Conservation (phyloP, 2,329 filamentous ascomycete species). For the Fusarium pilosicola region DNA sequence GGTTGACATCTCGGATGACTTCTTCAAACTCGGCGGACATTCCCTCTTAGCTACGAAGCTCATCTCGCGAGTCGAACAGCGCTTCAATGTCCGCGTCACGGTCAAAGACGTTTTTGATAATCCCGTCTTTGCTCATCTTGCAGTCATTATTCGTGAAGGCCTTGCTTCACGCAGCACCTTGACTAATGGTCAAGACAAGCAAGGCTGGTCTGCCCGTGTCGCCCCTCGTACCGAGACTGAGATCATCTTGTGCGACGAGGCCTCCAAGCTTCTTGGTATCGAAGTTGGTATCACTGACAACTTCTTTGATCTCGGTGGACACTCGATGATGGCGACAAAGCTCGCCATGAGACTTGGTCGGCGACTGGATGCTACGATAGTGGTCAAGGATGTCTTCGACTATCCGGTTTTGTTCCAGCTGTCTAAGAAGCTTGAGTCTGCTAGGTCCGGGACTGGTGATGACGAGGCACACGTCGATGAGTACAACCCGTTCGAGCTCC, state of each 20-base stretch:
- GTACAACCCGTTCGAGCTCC: background rate
- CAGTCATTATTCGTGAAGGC: background rate
- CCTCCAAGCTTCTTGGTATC: background rate
- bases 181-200: background rate
- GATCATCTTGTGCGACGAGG: background rate
- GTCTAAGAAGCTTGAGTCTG: background rate
- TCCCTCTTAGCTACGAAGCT: slow-evolving; percentile 16
- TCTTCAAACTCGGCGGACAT: slow-evolving; percentile 11
- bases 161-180: background rate
- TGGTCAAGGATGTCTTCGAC: slow-evolving; percentile 15
- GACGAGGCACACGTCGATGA: background rate
- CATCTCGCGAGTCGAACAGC: background rate
- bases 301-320: slow-evolving; percentile 14
- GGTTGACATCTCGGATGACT: background rate
- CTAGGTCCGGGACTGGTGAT: background rate
- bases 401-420: slow-evolving; percentile 4
- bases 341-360: slow-evolving; percentile 2
- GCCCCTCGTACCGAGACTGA: slow-evolving; percentile 5
- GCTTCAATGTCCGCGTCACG: background rate
- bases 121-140: background rate
- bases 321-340: slow-evolving; percentile 16
- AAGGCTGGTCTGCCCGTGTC: background rate
- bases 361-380: background rate
- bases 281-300: slow-evolving; percentile 8
- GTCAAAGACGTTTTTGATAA: slow-evolving; percentile 12